Conservation (phyloP, 2,329 filamentous ascomycete genomes). For the Scytalidium sp. region DNA sequence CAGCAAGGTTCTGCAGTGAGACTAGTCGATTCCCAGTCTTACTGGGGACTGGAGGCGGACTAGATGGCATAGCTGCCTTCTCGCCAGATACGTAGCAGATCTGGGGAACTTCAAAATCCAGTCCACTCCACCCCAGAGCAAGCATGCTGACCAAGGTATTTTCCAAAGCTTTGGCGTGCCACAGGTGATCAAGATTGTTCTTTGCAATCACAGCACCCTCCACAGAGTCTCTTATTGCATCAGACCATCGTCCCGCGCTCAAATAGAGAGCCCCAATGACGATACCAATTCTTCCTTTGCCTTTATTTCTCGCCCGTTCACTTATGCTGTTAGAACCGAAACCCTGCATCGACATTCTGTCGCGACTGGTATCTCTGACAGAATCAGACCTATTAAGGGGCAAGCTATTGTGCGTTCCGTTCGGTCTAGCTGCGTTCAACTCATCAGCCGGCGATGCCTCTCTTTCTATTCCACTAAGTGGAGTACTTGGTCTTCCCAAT, state of each 20-base stretch:
- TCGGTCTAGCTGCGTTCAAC: not conserved
- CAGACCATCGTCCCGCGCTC: conserved; percentile 84
- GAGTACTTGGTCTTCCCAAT: conserved; percentile 34
- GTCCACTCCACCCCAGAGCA: conserved; percentile 77
- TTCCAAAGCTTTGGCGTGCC: conserved; percentile 94
- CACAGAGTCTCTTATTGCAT: conserved; percentile 78
- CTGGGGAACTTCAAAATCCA: conserved; percentile 75
- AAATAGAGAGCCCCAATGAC: conserved; percentile 84
- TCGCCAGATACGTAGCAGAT: conserved; percentile 40
- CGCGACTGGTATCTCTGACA: conserved; percentile 28
- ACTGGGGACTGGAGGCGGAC: conserved; percentile 18
- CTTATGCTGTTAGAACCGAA: conserved; percentile 70
- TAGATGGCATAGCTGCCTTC: conserved; percentile 17
- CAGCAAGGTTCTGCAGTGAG: conserved; percentile 49
- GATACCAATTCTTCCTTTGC: conserved; percentile 74
- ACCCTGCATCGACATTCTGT: conserved; percentile 63
- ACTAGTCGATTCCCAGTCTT: conserved; percentile 25
- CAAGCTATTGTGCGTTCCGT: not conserved
- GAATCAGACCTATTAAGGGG: conserved; percentile 4
- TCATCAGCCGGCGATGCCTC: not conserved
- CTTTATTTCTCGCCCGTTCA: conserved; percentile 76
- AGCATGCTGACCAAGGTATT: conserved; percentile 79
- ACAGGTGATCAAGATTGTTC: conserved; percentile 85
- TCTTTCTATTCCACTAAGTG: conserved; percentile 19
- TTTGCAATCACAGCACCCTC: conserved; percentile 78